Percentiles rank a stretch among this genome's conserved stretches.
Conservation (phyloP, 345 rosid species). For the Aquilaria yunnanensis region DNA sequence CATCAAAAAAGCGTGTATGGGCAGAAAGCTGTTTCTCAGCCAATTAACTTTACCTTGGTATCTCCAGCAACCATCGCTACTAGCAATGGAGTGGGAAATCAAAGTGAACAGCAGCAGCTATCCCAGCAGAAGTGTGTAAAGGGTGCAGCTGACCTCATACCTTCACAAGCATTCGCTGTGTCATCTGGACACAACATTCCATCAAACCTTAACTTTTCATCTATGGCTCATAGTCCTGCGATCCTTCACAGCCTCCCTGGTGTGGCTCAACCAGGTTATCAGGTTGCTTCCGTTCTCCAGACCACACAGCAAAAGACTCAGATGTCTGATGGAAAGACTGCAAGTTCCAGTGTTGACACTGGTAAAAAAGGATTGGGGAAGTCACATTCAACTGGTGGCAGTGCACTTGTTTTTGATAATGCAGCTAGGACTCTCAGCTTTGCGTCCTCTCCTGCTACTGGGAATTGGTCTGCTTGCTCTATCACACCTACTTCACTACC, state of each 20-base stretch:
- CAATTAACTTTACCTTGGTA: slow-evolving; percentile 37
- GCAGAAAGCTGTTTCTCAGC: slow-evolving; percentile 37
- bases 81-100: slow-evolving; percentile 13
- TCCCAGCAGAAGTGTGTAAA: slow-evolving; percentile 22
- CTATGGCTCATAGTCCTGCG: slow-evolving; percentile 26
- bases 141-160: slow-evolving; percentile 30
- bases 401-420: slow-evolving; percentile 44
- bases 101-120: slow-evolving; percentile 20
- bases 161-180: slow-evolving; percentile 30
- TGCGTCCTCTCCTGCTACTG: slow-evolving; percentile 28
- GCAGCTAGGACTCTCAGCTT: slow-evolving; percentile 43
- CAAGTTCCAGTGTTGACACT: slow-evolving; percentile 28
- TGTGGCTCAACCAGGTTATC: slow-evolving; percentile 28
- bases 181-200: slow-evolving; percentile 36
- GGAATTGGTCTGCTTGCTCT: slow-evolving; percentile 38
- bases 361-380: slow-evolving; percentile 30
- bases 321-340: slow-evolving; percentile 35
- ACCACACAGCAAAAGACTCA: slow-evolving; percentile 32
- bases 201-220: slow-evolving; percentile 41
- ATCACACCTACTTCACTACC: slow-evolving; percentile 10
- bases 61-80: slow-evolving; percentile 19
- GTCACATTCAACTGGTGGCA: slow-evolving; percentile 26
- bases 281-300: slow-evolving; percentile 25
- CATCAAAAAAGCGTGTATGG: slow-evolving; percentile 30
- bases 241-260: slow-evolving; percentile 29